Base-by-base conservation (phyloP, 2,329 filamentous ascomycete genomes). In the Clarireedia homoeocarpa region DNA sequence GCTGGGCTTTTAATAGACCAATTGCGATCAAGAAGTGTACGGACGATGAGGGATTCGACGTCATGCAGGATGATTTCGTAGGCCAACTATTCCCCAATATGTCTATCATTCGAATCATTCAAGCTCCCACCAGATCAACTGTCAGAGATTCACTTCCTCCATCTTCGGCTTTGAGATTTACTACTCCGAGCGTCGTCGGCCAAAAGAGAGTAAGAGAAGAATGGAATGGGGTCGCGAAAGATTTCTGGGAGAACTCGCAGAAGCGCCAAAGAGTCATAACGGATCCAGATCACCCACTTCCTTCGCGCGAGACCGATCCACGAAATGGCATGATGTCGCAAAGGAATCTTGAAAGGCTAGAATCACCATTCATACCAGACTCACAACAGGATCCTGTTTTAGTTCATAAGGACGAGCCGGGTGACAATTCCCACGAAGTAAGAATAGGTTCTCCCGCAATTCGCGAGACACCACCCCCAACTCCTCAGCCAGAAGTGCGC, bases 131-230 rank as follows among this genome's bases (percentile, higher is more conserved):
- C 3, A 53, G 56, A n/a, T 58, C 64, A 14, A 59, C 51, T 10
- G 46, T 63, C 9, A 63, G 66, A 57, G 67, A 69, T 44, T 69
- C 67, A 2, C 62, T 69, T 26, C 66, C 66, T 36, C 66, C 67
- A n/a, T 65, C 61, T 10, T 69, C 67, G 10, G 64, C 61, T 14
- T 59, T 69, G n/a, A 61, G 66, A 53, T 69, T 60, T 39, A 58
- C 66, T 34, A 62, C 64, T 15, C 27, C 50, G 12, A 53, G 38
- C 26, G 23, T 40, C 24, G 20, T 40, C 10, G 56, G 49, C 24
- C 61, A 58, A 40, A 68, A 69, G 48, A 61, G 66, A 61, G 57
- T 51, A 6, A 58, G 66, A 51, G 59, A 63, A 44, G 55, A 34
- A 7, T 61, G 56, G n/a, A 34, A 54, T 36, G 45, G 48, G 48